A percentile compares a stretch with the other conserved stretches of the same genome.
phyloP scores from a whole-genome alignment of 441 rosid species.

The Manihot esculenta region DNA sequence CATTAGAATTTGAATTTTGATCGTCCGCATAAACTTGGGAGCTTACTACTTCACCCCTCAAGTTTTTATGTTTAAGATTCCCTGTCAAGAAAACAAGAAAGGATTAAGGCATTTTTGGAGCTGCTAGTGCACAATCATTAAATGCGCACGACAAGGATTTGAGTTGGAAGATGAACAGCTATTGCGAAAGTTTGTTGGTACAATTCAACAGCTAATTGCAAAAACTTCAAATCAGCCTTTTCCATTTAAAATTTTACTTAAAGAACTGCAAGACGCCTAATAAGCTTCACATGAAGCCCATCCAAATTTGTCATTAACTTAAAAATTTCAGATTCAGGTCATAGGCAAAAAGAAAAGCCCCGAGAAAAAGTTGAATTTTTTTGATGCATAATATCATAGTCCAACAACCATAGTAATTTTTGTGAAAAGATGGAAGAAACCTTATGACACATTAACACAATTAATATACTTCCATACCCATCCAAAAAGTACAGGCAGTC shows the following conservation, averaged over 20 bases:
- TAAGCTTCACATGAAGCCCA: background rate
- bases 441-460: background rate
- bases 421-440: background rate
- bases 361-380: background rate
- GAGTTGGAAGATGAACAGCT: too few relatives aligned
- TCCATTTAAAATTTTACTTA: background rate
- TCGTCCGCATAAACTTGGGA: slow-evolving; percentile 72
- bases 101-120: too few relatives aligned
- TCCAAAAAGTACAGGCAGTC: slow-evolving; percentile 75
- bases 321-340: background rate
- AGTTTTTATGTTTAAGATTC: slow-evolving; percentile 79
- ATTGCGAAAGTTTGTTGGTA: too few relatives aligned
- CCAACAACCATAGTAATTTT: background rate
- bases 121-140: too few relatives aligned
- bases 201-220: too few relatives aligned
- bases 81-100: slow-evolving; percentile 42
- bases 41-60: slow-evolving; percentile 75
- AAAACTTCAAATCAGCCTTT: too few relatives aligned
- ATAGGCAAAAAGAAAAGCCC: background rate
- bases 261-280: too few relatives aligned
- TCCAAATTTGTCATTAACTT: background rate
- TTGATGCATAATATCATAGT: background rate
- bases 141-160: too few relatives aligned
- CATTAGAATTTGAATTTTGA: slow-evolving; percentile 24
- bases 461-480: slow-evolving; percentile 51